Evolutionary conservation across 345 rosid genomes (phyloP).

Genomic region (Populus euphratica): DNA sequence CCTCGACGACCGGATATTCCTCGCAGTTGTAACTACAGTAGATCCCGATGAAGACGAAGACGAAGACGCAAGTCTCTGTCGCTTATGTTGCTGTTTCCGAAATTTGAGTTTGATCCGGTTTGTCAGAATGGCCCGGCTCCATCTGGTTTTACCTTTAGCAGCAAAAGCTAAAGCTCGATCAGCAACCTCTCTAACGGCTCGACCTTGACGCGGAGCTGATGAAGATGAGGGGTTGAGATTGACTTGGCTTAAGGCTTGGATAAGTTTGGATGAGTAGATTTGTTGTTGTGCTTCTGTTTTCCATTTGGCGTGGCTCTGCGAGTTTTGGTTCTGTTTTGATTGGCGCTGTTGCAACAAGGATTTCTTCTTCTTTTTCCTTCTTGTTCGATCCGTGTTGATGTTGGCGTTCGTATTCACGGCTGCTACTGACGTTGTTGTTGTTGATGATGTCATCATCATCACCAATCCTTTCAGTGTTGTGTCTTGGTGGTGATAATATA

Average conservation of each 20-base stretch:
- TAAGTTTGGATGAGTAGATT: slow-evolving; percentile 76
- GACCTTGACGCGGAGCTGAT: slow-evolving; percentile 52
- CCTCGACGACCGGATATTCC: slow-evolving; percentile 41
- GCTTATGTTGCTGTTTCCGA: slow-evolving; percentile 51
- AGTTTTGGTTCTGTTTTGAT: slow-evolving; percentile 23
- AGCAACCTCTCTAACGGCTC: slow-evolving; percentile 79
- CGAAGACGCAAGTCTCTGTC: slow-evolving; percentile 36
- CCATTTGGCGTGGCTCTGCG: slow-evolving; percentile 49
- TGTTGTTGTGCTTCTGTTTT: slow-evolving; percentile 74
- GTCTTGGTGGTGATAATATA: not conserved
- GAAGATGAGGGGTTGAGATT: slow-evolving; percentile 27
- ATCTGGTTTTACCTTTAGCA: slow-evolving; percentile 74
- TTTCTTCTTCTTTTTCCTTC: slow-evolving; percentile 67
- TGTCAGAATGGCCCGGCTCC: slow-evolving; percentile 92
- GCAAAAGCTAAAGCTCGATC: slow-evolving; percentile 74
- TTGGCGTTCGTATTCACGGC: slow-evolving; percentile 39
- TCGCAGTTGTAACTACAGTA: slow-evolving; percentile 13
- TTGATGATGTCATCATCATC: not conserved
- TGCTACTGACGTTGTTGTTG: slow-evolving; percentile 22
- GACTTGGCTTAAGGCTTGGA: slow-evolving; percentile 62
- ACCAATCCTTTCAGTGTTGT: not conserved
- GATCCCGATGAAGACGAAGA: slow-evolving; percentile 7
- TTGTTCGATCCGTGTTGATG: slow-evolving; percentile 44
- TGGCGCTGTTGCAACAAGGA: slow-evolving; percentile 13
- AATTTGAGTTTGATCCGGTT: slow-evolving; percentile 73